These are phyloP conservation scores for Phalaenopsis hybrid DNA, from an alignment of 116 monocot genomes.

Conservation along the genomic window DNA sequence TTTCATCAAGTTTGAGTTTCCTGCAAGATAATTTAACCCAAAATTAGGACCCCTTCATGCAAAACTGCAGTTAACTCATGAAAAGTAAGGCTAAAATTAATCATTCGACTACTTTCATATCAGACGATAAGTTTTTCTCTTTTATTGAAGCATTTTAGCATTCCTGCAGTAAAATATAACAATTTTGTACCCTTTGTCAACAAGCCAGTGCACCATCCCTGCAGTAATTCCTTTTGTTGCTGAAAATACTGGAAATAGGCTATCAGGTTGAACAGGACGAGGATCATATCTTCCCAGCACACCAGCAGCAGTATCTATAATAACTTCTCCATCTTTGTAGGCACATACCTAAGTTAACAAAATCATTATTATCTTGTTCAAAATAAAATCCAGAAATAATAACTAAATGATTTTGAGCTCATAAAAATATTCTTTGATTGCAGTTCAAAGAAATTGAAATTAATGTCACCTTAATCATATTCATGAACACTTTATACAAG, in stretches of 20 bases:
- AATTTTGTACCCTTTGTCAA: constrained; percentile 58
- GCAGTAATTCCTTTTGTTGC: constrained; percentile 91
- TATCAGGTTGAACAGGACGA: constrained; percentile 86
- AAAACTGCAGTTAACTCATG: neutral
- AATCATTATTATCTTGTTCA: neutral
- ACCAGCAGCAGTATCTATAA: constrained; percentile 96
- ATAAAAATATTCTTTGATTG: neutral
- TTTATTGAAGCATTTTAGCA: neutral
- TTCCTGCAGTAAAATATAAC: neutral
- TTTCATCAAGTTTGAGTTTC: constrained; percentile 74
- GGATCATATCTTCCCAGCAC: constrained; percentile 94
- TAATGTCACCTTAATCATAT: neutral
- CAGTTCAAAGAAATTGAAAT: neutral
- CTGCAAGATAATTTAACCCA: constrained; percentile 28
- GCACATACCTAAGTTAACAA: constrained; percentile 69
- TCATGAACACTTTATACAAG: neutral
- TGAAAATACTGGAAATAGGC: constrained; percentile 92
- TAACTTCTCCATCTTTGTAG: constrained; percentile 90
- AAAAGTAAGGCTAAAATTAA: neutral
- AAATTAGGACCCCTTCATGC: neutral
- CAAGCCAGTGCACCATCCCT: constrained; percentile 94
- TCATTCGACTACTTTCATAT: neutral
- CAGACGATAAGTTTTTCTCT: neutral
- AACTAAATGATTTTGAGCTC: neutral
- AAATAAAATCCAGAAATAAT: too few species aligned